Evolutionary conservation across 129 eudicot species (phyloP).

Genomic region (Kitagawia praeruptora): DNA sequence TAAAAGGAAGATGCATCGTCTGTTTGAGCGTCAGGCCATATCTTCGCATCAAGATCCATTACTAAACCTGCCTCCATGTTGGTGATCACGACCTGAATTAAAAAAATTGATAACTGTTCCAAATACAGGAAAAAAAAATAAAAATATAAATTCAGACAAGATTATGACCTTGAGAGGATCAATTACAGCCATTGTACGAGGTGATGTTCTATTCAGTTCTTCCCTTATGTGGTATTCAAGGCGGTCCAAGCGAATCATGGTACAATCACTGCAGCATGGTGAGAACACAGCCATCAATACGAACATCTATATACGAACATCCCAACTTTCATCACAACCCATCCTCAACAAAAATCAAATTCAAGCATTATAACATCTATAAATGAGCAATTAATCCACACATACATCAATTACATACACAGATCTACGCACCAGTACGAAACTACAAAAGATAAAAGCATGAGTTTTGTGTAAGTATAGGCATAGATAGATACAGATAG

Average conservation of each 20-base stretch:
- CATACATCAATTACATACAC: too few relatives aligned
- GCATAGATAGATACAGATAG: too few relatives aligned
- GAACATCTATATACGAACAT: too few relatives aligned
- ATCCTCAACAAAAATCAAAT: too few relatives aligned
- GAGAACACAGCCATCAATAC: neutral
- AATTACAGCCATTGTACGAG: slow-evolving; percentile 86
- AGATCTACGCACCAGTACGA: too few relatives aligned
- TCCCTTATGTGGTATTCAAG: slow-evolving; percentile 85
- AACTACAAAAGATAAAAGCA: too few relatives aligned
- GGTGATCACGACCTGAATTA: slow-evolving; percentile 73
- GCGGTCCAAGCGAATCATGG: slow-evolving; percentile 72
- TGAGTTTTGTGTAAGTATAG: too few relatives aligned
- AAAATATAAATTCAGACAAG: neutral
- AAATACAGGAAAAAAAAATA: slow-evolving; percentile 2
- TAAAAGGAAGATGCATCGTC: slow-evolving; percentile 71
- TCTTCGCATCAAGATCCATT: slow-evolving; percentile 88
- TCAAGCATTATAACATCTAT: too few relatives aligned
- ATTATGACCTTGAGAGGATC: slow-evolving; percentile 77
- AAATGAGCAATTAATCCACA: too few relatives aligned
- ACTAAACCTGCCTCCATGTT: slow-evolving; percentile 64
- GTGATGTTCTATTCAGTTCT: slow-evolving; percentile 82
- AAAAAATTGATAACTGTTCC: neutral
- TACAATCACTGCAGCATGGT: slow-evolving; percentile 60
- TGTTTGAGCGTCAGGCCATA: slow-evolving; percentile 92
- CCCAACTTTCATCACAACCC: too few relatives aligned